Conservation (phyloP, 2,329 filamentous ascomycete genomes). For the Paraphoma chrysanthemicola region DNA sequence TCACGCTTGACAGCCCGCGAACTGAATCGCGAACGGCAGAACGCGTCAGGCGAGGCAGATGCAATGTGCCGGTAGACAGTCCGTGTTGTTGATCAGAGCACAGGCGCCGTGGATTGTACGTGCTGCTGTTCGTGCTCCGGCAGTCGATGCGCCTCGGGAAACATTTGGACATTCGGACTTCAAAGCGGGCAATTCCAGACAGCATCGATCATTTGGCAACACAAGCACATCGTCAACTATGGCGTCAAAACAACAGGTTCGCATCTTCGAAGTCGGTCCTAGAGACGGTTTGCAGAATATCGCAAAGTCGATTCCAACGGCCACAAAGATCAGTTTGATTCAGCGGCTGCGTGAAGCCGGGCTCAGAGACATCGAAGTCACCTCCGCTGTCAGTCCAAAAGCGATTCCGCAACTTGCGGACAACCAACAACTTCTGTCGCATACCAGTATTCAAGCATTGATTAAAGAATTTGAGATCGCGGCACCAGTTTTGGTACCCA, state of each 20-base stretch:
- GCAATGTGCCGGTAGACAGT: background rate
- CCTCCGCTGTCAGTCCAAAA: slow-evolving; percentile 62
- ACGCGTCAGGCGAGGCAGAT: background rate
- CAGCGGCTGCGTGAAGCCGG: slow-evolving; percentile 55
- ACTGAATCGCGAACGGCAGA: no score
- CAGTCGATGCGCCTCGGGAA: no score
- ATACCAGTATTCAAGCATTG: background rate
- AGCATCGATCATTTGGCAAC: background rate
- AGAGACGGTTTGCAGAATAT: slow-evolving; percentile 63
- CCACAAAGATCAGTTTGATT: slow-evolving; percentile 60
- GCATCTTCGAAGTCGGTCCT: slow-evolving; percentile 56
- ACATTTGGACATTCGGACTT: no score
- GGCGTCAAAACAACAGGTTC: background rate
- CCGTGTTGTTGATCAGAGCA: no score
- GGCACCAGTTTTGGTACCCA: slow-evolving; percentile 51
- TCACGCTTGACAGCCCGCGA: background rate
- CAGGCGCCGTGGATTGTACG: no score
- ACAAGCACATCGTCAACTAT: background rate
- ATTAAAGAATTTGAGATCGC: background rate
- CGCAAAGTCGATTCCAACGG: slow-evolving; percentile 55
- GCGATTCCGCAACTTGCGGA: slow-evolving; percentile 59
- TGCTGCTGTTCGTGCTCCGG: no score
- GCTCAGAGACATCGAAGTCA: slow-evolving; percentile 59
- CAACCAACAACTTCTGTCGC: slow-evolving; percentile 15
- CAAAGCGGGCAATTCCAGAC: background rate